Evolutionary conservation across 371 early-diverging fungal species (phyloP).

Genomic region (Dinochytrium kinnereticum): DNA sequence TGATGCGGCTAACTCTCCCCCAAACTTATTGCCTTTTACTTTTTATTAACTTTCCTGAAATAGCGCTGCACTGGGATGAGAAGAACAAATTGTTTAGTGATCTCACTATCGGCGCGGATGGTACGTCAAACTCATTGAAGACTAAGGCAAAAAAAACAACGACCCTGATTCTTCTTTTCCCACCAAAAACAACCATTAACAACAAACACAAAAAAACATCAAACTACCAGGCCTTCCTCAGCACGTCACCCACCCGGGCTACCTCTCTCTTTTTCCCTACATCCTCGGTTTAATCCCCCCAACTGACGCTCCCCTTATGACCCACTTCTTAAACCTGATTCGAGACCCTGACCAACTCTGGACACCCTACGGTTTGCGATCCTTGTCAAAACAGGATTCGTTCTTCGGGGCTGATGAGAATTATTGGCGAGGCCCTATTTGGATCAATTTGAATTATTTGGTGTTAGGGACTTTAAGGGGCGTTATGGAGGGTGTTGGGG

Average conservation of each 20-base stretch:
- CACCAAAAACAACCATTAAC: background rate
- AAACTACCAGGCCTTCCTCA: constrained; percentile 29
- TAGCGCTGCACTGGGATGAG: constrained; percentile 81
- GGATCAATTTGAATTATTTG: constrained; percentile 94
- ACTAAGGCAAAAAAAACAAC: too few species aligned
- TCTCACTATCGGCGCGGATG: constrained; percentile 66
- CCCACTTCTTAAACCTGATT: constrained; percentile 75
- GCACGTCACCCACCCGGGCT: constrained; percentile 87
- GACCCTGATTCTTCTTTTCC: constrained; percentile 43
- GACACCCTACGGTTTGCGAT: constrained; percentile 68
- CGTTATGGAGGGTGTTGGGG: constrained; percentile 49
- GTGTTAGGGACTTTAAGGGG: constrained; percentile 73
- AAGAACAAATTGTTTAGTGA: constrained; percentile 79
- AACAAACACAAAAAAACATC: background rate
- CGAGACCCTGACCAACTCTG: constrained; percentile 76
- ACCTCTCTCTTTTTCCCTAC: constrained; percentile 83
- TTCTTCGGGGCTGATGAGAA: constrained; percentile 83
- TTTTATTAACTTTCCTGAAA: too few species aligned
- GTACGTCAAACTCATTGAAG: too few species aligned
- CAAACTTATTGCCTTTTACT: too few species aligned
- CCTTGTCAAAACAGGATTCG: constrained; percentile 75
- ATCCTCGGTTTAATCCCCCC: constrained; percentile 72
- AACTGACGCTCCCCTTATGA: constrained; percentile 70
- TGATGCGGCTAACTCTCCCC: too few species aligned
- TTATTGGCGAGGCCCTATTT: constrained; percentile 96